phyloP scores from a whole-genome alignment of 306 rosid genomes.

The Rosa rugosa region DNA sequence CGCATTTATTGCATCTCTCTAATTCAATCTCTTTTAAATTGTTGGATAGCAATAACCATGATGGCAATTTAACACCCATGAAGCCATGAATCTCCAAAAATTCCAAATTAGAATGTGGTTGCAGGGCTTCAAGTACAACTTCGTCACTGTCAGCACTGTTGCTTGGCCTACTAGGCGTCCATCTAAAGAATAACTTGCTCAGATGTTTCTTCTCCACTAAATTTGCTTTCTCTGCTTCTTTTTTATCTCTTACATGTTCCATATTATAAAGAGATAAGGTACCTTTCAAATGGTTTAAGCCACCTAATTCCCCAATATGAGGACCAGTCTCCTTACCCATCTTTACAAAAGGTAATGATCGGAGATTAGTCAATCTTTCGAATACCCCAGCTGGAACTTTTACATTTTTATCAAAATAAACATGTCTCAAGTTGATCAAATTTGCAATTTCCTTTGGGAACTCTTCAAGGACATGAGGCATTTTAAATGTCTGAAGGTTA shows the following conservation, averaged over 20 bases:
- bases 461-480: neutral
- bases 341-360: neutral
- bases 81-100: neutral
- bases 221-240: neutral
- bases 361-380: neutral
- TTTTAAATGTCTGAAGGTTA: neutral
- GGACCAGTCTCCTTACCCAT: neutral
- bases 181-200: neutral
- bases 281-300: neutral
- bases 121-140: neutral
- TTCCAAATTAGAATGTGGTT: neutral
- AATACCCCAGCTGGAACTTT: conserved; percentile 1
- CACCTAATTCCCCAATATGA: neutral
- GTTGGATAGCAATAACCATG: neutral
- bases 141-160: neutral
- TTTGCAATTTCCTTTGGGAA: neutral
- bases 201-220: neutral
- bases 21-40: neutral
- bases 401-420: neutral
- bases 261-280: neutral
- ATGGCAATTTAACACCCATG: conserved; percentile 1
- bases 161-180: neutral
- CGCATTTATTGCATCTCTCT: neutral
- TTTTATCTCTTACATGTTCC: neutral
- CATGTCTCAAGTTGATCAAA: conserved; percentile 9